Evolutionary conservation across 2,329 filamentous ascomycete genomes (phyloP).

Genomic region (Aspergillus clavatus): DNA sequence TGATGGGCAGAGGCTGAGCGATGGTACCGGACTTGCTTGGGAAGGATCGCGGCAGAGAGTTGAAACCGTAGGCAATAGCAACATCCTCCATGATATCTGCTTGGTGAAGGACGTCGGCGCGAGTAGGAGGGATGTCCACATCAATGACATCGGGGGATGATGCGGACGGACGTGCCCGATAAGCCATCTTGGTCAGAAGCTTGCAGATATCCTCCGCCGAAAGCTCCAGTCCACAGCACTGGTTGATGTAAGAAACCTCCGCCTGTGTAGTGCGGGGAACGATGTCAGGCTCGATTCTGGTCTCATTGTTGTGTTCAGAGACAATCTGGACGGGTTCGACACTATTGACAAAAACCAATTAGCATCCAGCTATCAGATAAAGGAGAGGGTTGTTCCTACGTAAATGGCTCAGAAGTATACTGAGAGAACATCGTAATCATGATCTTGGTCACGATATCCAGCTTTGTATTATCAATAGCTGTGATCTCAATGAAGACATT

Average conservation of each 20-base stretch:
- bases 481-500: constrained; percentile 98
- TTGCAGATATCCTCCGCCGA: constrained; percentile 70
- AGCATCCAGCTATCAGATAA: neutral
- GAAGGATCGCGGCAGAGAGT: constrained; percentile 82
- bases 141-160: constrained; percentile 68
- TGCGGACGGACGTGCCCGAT: constrained; percentile 69
- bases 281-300: constrained; percentile 74
- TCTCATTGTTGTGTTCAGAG: constrained; percentile 83
- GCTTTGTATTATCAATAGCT: constrained; percentile 90
- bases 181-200: constrained; percentile 83
- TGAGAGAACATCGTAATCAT: constrained; percentile 96
- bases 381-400: constrained; percentile 39
- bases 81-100: constrained; percentile 99
- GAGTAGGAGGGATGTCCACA: constrained; percentile 78
- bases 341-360: constrained; percentile 23
- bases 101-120: constrained; percentile 91
- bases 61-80: constrained; percentile 95
- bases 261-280: constrained; percentile 71
- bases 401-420: constrained; percentile 84
- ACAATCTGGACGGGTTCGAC: constrained; percentile 90
- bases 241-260: constrained; percentile 89
- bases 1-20: constrained; percentile 80
- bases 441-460: constrained; percentile 93
- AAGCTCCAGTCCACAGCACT: constrained; percentile 77
- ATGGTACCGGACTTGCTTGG: constrained; percentile 82